Percentiles rank a stretch among this genome's conserved stretches.
Conservation (phyloP, 441 rosid genomes). For the Sinapis alba region DNA sequence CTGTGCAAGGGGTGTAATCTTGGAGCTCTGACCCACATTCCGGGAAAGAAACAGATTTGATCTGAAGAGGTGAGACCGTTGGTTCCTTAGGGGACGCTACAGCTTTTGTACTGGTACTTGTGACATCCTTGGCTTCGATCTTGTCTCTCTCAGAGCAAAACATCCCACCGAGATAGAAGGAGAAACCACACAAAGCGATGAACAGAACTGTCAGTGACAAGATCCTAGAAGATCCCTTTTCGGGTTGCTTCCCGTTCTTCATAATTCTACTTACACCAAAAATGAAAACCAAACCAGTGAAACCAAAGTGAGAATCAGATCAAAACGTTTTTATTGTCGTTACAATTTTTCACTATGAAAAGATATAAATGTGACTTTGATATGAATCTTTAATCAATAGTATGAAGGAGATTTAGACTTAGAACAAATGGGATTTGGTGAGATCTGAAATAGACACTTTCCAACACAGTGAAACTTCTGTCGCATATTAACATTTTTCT, state of each 20-base stretch:
- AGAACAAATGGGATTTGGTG: background rate
- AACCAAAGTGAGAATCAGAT: background rate
- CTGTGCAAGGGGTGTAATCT: conserved; percentile 97
- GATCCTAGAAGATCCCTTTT: conserved; percentile 54
- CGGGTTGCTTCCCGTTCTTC: conserved; percentile 74
- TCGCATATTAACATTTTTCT: background rate
- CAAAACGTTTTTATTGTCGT: background rate
- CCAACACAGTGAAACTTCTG: conserved; percentile 24
- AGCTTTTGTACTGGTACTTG: conserved; percentile 41
- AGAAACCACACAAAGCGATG: conserved; percentile 69
- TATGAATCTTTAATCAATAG: background rate
- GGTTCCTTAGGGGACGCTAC: conserved; percentile 66
- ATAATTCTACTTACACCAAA: conserved; percentile 40
- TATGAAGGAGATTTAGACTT: background rate
- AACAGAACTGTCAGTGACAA: conserved; percentile 56
- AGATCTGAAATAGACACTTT: conserved; percentile 32
- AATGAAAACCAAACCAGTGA: background rate
- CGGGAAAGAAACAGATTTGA: conserved; percentile 63
- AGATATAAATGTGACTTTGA: conserved; percentile 1
- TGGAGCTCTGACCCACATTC: conserved; percentile 80
- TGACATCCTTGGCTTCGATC: conserved; percentile 43
- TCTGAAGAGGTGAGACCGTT: conserved; percentile 50
- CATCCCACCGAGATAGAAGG: conserved; percentile 91
- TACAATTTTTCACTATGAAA: background rate
- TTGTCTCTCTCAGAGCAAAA: conserved; percentile 69